Evolutionary conservation across 305 asterid genomes (phyloP), one percentile per base, ranked within the genome.

Genomic region (Fraxinus baroniana): DNA sequence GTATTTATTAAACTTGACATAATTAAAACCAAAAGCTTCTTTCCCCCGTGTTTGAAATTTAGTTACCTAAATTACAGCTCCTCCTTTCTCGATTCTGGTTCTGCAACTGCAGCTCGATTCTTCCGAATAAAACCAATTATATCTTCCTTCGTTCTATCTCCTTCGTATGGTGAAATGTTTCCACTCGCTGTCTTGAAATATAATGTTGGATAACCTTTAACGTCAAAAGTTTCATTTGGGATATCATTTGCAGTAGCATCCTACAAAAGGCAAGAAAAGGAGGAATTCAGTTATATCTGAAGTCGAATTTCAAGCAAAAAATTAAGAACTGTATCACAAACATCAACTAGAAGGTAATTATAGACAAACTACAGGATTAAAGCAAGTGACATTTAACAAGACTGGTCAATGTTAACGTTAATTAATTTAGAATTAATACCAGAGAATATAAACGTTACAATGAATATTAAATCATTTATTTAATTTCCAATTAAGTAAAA

Each of bases 211-310:
- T 91, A 95, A 81, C 97, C 98, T 87, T 90, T 85, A 81, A 92
- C 90, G 1, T 94, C 94, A 77, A 95, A 95, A 0, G 80, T 80
- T 24, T 81, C 98, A 15, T 77, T 77, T 36, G 95, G 91, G 80
- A 85, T 78, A 85, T 95, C 98, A 80, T 95, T 95, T 72, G 94
- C 94, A 78, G 97, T 89, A 28, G 93, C 95, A 88, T 95, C 99
- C 98, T 95, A 78, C 82, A 86, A 74, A 78, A 66, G 39, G 73
- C 36, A 79, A 55, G 41, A 68, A 4, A 74, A 74, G 4, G 60
- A 13, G 20, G 20, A 78, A 39, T 52, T 41, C 82, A 36, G 76
- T 84, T 44, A 33, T 35, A 64, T 41, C 15, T 22, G 74, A 35
- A 15, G 70, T 37, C 3, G 37, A 36, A 33, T 10, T 68, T 64